Percentiles rank a stretch among this genome's conserved stretches.
Evolutionary conservation across 2,329 filamentous ascomycete species (phyloP).

Genomic region (Fusarium papillatum): DNA sequence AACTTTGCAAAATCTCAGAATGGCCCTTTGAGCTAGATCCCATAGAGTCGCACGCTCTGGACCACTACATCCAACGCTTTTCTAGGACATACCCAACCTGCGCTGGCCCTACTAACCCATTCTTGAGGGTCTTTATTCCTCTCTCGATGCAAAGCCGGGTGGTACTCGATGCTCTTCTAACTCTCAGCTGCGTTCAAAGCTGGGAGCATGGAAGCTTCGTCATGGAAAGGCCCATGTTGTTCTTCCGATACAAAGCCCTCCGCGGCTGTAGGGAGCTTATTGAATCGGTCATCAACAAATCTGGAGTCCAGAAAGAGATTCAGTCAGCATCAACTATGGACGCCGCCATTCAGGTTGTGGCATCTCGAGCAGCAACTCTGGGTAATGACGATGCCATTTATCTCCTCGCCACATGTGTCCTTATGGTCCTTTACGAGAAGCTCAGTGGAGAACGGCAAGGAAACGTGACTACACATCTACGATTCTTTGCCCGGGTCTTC

Average conservation of each 20-base stretch:
- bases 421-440: slow-evolving; percentile 34
- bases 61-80: slow-evolving; percentile 36
- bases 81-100: slow-evolving; percentile 32
- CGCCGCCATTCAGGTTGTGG: background rate
- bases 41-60: slow-evolving; percentile 24
- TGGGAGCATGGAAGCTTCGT: slow-evolving; percentile 32
- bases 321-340: background rate
- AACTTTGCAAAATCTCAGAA: slow-evolving; percentile 2
- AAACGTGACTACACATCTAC: slow-evolving; percentile 22
- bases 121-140: slow-evolving; percentile 29
- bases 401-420: slow-evolving; percentile 28
- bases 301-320: background rate
- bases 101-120: slow-evolving; percentile 30
- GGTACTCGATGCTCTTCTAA: slow-evolving; percentile 28
- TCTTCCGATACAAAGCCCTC: slow-evolving; percentile 27
- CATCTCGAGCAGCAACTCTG: background rate
- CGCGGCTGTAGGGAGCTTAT: slow-evolving; percentile 16
- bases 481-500: slow-evolving; percentile 22
- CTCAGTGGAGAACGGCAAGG: slow-evolving; percentile 21
- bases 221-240: slow-evolving; percentile 20
- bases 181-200: slow-evolving; percentile 26
- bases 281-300: background rate
- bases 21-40: slow-evolving; percentile 28
- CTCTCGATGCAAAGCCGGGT: slow-evolving; percentile 32
- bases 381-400: slow-evolving; percentile 1